Conservation (phyloP, 768 basidiomycete genomes). For the Hygrophorus pudorinus region DNA sequence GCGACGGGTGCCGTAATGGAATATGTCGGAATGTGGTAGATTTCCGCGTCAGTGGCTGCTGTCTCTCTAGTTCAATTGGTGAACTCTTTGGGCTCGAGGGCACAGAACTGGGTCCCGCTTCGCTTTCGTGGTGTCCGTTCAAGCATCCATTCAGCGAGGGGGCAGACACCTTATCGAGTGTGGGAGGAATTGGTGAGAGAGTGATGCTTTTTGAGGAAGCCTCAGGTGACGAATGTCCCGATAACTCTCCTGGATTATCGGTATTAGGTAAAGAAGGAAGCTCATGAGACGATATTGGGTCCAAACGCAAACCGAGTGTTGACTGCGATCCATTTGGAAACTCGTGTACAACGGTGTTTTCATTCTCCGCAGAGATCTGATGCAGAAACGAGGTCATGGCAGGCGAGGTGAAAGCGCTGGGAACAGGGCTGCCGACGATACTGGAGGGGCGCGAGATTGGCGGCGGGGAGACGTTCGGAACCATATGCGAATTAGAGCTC, state of each 20-base stretch:
- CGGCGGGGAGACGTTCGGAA: slow-evolving; percentile 19
- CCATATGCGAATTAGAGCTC: slow-evolving; percentile 18
- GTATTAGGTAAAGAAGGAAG: neutral
- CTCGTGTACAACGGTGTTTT: too few species aligned
- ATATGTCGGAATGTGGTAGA: slow-evolving; percentile 42
- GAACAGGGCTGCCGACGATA: neutral
- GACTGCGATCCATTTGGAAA: too few species aligned
- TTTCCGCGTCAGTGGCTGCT: slow-evolving; percentile 13
- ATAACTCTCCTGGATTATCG: neutral
- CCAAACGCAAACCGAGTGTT: neutral
- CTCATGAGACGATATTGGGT: neutral
- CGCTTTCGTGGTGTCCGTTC: neutral
- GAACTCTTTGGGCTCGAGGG: neutral
- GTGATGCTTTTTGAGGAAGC: neutral
- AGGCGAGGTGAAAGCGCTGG: neutral
- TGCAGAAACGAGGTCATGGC: too few species aligned
- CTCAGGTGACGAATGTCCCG: neutral
- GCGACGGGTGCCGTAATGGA: slow-evolving; percentile 24
- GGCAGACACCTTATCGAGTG: neutral
- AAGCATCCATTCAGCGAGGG: neutral
- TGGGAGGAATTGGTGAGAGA: neutral
- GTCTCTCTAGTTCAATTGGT: neutral
- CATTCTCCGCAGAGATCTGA: too few species aligned
- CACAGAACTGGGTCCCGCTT: neutral
- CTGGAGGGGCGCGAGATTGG: slow-evolving; percentile 19